Percentiles rank a stretch among this genome's conserved stretches.
These are phyloP conservation scores for Dactylellina sp. DNA, from an alignment of 2,329 filamentous ascomycete genomes.

Conservation along the genomic window DNA sequence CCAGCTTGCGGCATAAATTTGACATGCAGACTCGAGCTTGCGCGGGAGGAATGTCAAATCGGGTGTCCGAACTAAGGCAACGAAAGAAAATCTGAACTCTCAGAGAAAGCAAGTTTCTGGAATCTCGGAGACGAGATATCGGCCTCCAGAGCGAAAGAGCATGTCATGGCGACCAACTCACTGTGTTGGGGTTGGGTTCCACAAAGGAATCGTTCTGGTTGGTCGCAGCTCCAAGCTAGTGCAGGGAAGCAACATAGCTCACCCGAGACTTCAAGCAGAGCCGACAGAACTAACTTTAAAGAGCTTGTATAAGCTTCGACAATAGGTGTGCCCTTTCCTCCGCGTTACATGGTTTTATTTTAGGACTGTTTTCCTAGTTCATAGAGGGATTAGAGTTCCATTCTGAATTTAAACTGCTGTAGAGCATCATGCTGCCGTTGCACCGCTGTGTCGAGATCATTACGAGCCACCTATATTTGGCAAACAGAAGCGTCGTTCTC, in stretches of 20 bases:
- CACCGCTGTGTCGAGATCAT: too few species aligned
- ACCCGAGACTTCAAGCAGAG: conserved; percentile 26
- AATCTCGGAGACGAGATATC: conserved; percentile 31
- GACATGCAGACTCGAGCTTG: conserved; percentile 35
- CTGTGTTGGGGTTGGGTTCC: conserved; percentile 19
- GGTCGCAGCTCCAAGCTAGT: conserved; percentile 4
- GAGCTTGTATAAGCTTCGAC: conserved; percentile 33
- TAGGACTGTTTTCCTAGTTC: conserved; percentile 1
- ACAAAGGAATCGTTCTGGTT: conserved; percentile 13
- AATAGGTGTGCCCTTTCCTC: conserved; percentile 19
- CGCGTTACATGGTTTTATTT: conserved; percentile 22
- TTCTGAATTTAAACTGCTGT: too few species aligned
- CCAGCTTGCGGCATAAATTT: background rate
- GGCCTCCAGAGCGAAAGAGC: conserved; percentile 9
- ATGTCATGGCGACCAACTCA: conserved; percentile 32
- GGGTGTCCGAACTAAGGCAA: conserved; percentile 1
- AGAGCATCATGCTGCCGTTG: too few species aligned
- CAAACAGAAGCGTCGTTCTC: too few species aligned
- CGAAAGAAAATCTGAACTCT: background rate
- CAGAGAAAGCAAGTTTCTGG: background rate
- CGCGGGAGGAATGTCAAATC: background rate
- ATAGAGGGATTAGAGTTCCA: too few species aligned
- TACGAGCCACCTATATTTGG: too few species aligned
- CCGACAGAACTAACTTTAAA: conserved; percentile 22
- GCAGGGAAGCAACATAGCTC: conserved; percentile 17